A percentile compares a stretch with the other conserved stretches of the same genome.
Conservation (phyloP, 1,284 basidiomycete species). For the Pterula multifida region DNA sequence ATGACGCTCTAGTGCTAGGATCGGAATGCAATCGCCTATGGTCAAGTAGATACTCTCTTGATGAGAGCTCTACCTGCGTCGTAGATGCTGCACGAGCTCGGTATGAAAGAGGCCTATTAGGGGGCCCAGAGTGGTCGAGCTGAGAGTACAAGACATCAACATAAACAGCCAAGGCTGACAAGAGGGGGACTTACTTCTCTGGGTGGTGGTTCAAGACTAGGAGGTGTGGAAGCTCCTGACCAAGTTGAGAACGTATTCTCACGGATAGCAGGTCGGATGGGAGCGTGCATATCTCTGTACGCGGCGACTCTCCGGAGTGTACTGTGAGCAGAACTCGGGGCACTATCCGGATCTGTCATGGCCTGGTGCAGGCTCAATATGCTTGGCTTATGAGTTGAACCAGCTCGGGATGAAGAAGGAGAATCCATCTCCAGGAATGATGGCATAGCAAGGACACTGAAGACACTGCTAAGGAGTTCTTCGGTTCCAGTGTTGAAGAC, state of each 20-base stretch:
- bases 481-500: neutral
- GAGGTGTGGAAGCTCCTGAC: neutral
- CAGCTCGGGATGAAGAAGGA: neutral
- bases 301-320: neutral
- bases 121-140: neutral
- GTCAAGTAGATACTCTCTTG: neutral
- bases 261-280: neutral
- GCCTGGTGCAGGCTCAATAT: neutral
- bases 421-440: slow-evolving; percentile 1
- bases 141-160: neutral
- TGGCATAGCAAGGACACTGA: neutral
- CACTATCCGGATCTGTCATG: neutral
- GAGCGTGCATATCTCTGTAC: neutral
- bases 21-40: neutral
- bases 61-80: neutral
- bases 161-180: neutral
- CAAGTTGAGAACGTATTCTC: neutral
- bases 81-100: slow-evolving; percentile 1
- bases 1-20: neutral
- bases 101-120: neutral
- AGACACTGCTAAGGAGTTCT: neutral
- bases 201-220: neutral
- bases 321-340: neutral
- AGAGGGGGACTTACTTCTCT: neutral
- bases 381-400: neutral